Percentiles rank a stretch among this genome's conserved stretches.
These are phyloP conservation scores for Prunus kanzakura DNA, from an alignment of 306 rosid species.

Conservation along the genomic window DNA sequence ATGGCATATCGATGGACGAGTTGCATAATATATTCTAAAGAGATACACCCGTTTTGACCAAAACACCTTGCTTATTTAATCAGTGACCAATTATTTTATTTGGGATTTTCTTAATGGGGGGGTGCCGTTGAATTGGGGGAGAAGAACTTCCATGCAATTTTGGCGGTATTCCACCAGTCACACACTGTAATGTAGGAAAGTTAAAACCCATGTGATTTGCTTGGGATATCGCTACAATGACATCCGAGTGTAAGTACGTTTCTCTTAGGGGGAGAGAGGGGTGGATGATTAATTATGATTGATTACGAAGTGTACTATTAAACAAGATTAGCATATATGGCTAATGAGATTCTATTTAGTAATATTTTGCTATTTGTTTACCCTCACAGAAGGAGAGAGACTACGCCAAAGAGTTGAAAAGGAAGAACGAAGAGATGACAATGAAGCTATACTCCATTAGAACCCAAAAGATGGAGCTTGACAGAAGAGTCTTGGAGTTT, in stretches of 20 bases:
- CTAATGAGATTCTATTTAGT: neutral
- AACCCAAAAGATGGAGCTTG: constrained; percentile 71
- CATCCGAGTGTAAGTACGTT: no score
- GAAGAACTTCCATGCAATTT: neutral
- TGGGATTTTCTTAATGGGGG: neutral
- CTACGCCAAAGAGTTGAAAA: constrained; percentile 45
- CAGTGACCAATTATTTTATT: neutral
- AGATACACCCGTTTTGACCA: neutral
- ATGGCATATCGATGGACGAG: no score
- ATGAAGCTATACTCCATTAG: constrained; percentile 45
- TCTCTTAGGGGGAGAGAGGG: no score
- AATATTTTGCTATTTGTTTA: neutral
- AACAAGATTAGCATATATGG: neutral
- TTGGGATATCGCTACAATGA: no score
- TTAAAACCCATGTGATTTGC: no score
- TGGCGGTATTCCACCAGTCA: no score
- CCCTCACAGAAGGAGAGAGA: constrained; percentile 58
- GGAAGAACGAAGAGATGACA: constrained; percentile 65
- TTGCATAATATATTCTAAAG: neutral
- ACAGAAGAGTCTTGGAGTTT: constrained; percentile 56
- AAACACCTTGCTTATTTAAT: neutral
- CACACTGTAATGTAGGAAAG: no score
- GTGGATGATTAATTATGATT: no score
- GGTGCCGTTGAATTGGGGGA: neutral
- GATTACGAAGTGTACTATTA: no score